phyloP scores from a whole-genome alignment of 805 yeast genomes.

The Nakazawaea wickerhamii region DNA sequence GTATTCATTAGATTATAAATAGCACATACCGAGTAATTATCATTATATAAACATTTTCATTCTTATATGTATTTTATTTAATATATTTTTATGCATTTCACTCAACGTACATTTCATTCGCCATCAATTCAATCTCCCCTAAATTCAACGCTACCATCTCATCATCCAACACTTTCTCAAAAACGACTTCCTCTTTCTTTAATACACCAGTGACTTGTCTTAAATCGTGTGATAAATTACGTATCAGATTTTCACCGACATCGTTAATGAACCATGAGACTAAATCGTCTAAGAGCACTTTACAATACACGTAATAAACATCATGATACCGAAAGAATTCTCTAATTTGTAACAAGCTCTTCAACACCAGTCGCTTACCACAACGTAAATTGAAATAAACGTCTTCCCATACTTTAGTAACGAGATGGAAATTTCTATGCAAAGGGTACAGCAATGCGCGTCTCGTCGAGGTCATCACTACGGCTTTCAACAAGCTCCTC shows the following conservation, averaged over 20 bases:
- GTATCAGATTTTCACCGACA: conserved; percentile 52
- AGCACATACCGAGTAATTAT: no score
- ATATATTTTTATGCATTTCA: conserved; percentile 2
- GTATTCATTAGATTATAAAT: no score
- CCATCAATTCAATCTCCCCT: conserved; percentile 52
- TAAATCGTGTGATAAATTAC: conserved; percentile 64
- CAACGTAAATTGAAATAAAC: conserved; percentile 56
- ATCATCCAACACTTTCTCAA: conserved; percentile 43
- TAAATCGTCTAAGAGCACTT: conserved; percentile 70
- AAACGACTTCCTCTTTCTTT: conserved; percentile 42
- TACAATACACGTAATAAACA: conserved; percentile 77
- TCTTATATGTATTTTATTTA: neutral
- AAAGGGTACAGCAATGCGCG: conserved; percentile 78
- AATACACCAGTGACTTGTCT: conserved; percentile 35
- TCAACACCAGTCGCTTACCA: conserved; percentile 65
- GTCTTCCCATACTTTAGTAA: conserved; percentile 67
- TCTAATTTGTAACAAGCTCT: conserved; percentile 52
- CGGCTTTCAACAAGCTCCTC: conserved; percentile 38
- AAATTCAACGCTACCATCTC: conserved; percentile 42
- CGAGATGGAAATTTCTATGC: conserved; percentile 62
- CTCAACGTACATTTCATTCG: conserved; percentile 40
- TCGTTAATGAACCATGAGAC: conserved; percentile 67
- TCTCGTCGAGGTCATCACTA: conserved; percentile 58
- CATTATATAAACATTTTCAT: neutral
- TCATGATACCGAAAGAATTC: conserved; percentile 81